phyloP scores from a whole-genome alignment of 1,284 basidiomycete species.

The Ceratobasidium sp. region DNA sequence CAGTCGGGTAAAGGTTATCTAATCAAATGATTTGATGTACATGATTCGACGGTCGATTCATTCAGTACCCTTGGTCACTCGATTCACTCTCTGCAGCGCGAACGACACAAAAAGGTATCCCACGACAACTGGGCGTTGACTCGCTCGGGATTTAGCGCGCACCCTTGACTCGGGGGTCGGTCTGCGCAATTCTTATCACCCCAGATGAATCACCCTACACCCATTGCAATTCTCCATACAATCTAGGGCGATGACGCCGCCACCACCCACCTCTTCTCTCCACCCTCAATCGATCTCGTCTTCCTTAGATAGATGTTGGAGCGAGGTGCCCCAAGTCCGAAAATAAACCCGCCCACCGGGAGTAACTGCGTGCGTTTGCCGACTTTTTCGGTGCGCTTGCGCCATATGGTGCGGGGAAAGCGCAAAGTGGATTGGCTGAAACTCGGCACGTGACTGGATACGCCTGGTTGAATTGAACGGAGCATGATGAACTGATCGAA shows the following conservation, averaged over 20 bases:
- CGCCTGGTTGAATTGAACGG: conserved; percentile 3
- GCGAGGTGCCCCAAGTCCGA: background rate
- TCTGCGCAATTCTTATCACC: conserved; percentile 14
- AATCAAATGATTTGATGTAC: conserved; percentile 8
- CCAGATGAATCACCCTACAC: background rate
- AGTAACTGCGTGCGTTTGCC: background rate
- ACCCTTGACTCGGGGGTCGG: background rate
- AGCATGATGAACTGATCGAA: background rate
- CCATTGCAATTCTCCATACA: background rate
- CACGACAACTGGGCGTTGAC: background rate
- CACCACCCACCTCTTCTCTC: background rate
- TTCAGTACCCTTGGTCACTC: background rate
- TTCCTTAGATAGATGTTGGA: conserved; percentile 11
- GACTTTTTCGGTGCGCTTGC: conserved; percentile 3
- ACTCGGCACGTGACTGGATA: conserved; percentile 10
- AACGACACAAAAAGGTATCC: too few relatives aligned
- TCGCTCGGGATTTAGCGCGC: background rate
- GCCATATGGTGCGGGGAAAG: background rate
- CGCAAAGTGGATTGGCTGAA: background rate
- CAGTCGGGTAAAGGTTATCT: conserved; percentile 31
- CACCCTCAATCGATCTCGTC: conserved; percentile 13
- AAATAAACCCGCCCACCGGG: background rate
- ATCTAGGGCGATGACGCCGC: conserved; percentile 7
- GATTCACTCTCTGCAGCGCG: too few relatives aligned
- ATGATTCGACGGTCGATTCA: background rate